phyloP scores from a whole-genome alignment of 768 basidiomycete species.

The Basidioascus undulatus region DNA sequence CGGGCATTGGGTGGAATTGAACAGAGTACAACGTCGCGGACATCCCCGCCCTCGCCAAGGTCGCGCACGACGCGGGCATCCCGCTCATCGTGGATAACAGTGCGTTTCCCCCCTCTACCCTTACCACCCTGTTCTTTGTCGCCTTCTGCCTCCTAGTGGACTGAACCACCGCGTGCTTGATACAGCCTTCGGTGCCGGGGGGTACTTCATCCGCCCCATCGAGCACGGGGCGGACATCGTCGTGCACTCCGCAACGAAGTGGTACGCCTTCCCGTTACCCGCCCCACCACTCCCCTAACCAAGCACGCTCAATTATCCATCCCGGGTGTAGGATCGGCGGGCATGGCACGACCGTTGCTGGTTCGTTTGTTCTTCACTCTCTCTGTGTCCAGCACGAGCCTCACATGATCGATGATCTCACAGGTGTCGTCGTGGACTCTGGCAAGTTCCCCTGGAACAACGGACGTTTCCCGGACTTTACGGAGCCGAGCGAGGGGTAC shows the following conservation, averaged over 20 bases:
- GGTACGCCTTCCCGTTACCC: conserved; percentile 17
- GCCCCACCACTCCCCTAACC: too few relatives aligned
- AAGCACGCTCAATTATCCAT: too few relatives aligned
- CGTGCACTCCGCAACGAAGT: conserved; percentile 59
- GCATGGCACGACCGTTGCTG: conserved; percentile 46
- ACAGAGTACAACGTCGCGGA: conserved; percentile 37
- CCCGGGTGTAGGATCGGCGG: neutral
- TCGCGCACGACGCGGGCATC: conserved; percentile 45
- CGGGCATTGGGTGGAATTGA: too few relatives aligned
- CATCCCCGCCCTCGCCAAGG: conserved; percentile 41
- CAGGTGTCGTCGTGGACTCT: conserved; percentile 46
- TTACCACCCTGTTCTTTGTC: neutral
- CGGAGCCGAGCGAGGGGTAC: conserved; percentile 47
- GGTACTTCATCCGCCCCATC: conserved; percentile 43
- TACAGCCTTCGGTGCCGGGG: conserved; percentile 6
- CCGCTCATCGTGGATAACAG: conserved; percentile 65
- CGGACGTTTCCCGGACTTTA: conserved; percentile 49
- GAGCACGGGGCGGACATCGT: conserved; percentile 55
- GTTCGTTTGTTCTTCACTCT: too few relatives aligned
- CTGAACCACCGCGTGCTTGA: neutral
- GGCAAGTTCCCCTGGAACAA: conserved; percentile 48
- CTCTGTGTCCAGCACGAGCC: neutral
- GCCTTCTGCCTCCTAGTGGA: too few relatives aligned
- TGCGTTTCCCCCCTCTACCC: neutral
- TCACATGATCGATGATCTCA: too few relatives aligned